Evolutionary conservation across 441 rosid genomes (phyloP), one percentile per base, ranked within the genome.

Genomic region (Euphorbia schlechtendalii): DNA sequence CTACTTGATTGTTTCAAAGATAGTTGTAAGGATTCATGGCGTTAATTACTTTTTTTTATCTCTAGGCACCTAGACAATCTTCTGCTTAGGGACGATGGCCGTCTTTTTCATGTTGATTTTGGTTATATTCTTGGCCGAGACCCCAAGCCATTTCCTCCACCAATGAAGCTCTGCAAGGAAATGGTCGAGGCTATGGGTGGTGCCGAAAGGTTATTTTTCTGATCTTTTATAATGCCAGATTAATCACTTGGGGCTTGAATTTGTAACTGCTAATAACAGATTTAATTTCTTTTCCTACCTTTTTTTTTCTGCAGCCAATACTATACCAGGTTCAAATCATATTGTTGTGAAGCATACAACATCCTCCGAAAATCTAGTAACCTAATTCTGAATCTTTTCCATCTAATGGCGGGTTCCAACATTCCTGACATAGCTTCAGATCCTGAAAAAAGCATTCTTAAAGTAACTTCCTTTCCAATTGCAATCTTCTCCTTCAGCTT

Each of bases 181-280:
- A 94, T 94, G 99, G 98, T 94, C 55, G 99, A 94, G 84, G 99
- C 98, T 56, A 94, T 94, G 99, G 96, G 96, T 48, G 98, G 99
- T 71, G 97, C 96, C 62, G 98, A 91, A 67, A 94, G 98, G 99
- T 91, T 64, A 49, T n/a, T 57, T n/a, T n/a, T 45, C 18, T 49
- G 71, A 40, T n/a, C n/a, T n/a, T 52, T 48, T 36, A 8, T 15
- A 10, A 56, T 3, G 17, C 36, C 40, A 52, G 66, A 48, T 43
- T 11, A 18, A 34, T 36, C 17, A 22, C 53, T 59, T 55, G 8
- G 41, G 56, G 3, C 27, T 59, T 17, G 14, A 32, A 51, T 56
- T 17, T 60, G 32, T 25, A 45, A 45, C 13, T 64, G 66, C 67
- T 32, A 32, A 20, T 48, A 66, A 46, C 59, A 43, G 63, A 59